Percentiles rank a stretch among this genome's conserved stretches.
phyloP scores from a whole-genome alignment of 371 early-diverging fungal species.

The Mortierella sp. region DNA sequence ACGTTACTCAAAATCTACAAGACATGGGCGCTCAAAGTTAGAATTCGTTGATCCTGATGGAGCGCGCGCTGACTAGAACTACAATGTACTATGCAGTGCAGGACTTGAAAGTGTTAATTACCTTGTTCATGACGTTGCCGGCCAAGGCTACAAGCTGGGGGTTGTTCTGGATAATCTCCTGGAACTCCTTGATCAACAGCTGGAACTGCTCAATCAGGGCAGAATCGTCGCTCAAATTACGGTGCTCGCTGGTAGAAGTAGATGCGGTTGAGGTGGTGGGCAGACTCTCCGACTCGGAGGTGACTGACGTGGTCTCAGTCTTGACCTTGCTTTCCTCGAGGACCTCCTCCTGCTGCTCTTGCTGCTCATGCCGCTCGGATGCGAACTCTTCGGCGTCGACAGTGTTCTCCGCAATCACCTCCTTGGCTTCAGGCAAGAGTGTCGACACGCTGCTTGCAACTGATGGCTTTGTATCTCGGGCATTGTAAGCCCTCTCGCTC shows the following conservation, averaged over 20 bases:
- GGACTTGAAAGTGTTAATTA: conserved; percentile 5
- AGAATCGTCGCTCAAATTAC: conserved; percentile 1
- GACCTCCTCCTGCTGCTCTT: neutral
- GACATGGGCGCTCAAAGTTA: neutral
- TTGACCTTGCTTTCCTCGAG: conserved; percentile 4
- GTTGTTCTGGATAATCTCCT: conserved; percentile 38
- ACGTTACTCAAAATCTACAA: conserved; percentile 30
- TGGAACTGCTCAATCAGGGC: conserved; percentile 44
- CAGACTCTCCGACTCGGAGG: neutral
- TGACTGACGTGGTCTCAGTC: neutral
- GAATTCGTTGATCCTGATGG: neutral
- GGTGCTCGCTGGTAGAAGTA: conserved; percentile 30
- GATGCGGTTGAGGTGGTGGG: conserved; percentile 33
- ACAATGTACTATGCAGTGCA: neutral
- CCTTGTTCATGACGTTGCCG: conserved; percentile 34
- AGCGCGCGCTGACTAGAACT: neutral
- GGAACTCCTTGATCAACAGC: conserved; percentile 33
- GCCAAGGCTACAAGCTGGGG: conserved; percentile 34
- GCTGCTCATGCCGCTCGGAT: neutral
- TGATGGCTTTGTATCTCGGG: neutral
- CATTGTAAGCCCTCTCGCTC: neutral
- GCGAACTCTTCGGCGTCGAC: neutral
- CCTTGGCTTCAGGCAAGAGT: neutral
- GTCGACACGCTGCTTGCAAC: neutral
- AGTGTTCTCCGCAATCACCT: neutral